Conservation (phyloP, 2,329 filamentous ascomycete species). For the Aureobasidium pullulans region DNA sequence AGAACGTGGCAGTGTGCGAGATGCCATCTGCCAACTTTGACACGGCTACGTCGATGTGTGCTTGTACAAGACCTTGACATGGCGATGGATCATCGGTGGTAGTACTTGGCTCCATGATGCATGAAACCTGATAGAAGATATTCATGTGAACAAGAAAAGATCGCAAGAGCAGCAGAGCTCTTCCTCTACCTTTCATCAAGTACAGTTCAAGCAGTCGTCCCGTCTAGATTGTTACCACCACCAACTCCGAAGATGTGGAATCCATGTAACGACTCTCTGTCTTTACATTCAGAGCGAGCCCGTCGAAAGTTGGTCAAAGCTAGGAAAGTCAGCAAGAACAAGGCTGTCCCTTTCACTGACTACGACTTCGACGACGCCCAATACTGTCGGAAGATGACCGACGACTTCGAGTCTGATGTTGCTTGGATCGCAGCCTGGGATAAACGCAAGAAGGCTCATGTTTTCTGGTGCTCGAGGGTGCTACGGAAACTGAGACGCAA, state of each 20-base stretch:
- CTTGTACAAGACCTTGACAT: background rate
- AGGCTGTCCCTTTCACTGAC: background rate
- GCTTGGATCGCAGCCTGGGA: conserved; percentile 1
- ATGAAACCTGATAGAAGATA: too few species aligned
- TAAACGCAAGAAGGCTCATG: background rate
- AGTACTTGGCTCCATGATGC: background rate
- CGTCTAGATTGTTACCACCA: too few species aligned
- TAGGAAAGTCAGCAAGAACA: background rate
- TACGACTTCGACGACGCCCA: background rate
- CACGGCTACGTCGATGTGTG: background rate
- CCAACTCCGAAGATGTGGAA: background rate
- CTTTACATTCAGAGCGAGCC: background rate
- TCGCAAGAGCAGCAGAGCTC: too few species aligned
- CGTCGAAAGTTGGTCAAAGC: background rate
- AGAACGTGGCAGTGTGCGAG: background rate
- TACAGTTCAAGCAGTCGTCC: too few species aligned
- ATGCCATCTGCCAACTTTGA: background rate
- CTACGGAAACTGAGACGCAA: conserved; percentile 1
- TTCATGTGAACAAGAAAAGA: too few species aligned
- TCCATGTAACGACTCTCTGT: background rate
- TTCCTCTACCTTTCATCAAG: too few species aligned
- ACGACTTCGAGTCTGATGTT: background rate
- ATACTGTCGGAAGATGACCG: background rate
- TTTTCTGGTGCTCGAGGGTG: background rate
- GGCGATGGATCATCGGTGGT: background rate